Evolutionary conservation across 2,329 filamentous ascomycete genomes (phyloP).

Genomic region (Claviceps spartinae): DNA sequence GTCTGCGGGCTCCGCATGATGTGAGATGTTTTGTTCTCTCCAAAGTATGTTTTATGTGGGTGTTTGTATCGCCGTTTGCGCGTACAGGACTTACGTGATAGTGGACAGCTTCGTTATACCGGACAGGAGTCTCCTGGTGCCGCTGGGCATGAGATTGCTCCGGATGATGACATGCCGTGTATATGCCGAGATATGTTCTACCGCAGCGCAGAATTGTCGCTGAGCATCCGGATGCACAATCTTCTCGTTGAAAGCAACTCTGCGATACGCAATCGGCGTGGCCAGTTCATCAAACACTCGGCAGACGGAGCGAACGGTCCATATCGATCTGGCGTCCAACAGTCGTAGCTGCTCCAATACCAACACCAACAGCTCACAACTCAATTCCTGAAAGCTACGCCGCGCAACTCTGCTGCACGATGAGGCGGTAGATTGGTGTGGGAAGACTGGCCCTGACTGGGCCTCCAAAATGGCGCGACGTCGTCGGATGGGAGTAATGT

Average conservation of each 20-base stretch:
- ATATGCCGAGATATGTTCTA: slow-evolving; percentile 22
- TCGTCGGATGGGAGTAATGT: not conserved
- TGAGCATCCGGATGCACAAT: slow-evolving; percentile 24
- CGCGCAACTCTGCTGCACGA: not conserved
- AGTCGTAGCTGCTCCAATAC: slow-evolving; percentile 2
- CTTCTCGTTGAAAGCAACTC: slow-evolving; percentile 22
- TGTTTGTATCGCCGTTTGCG: too few species aligned
- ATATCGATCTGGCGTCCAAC: slow-evolving; percentile 14
- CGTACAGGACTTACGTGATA: slow-evolving; percentile 21
- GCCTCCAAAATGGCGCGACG: not conserved
- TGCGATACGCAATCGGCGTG: slow-evolving; percentile 29
- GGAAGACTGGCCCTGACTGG: too few species aligned
- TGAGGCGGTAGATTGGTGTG: not conserved
- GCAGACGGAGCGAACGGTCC: slow-evolving; percentile 23
- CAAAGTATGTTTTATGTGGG: too few species aligned
- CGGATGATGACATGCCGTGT: slow-evolving; percentile 28
- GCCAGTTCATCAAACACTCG: slow-evolving; percentile 24
- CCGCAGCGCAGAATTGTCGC: slow-evolving; percentile 17
- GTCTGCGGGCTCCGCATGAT: slow-evolving; percentile 15
- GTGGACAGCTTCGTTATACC: slow-evolving; percentile 23
- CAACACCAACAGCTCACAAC: slow-evolving; percentile 1
- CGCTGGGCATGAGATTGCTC: slow-evolving; percentile 25
- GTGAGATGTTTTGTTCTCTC: not conserved
- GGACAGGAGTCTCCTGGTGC: slow-evolving; percentile 22
- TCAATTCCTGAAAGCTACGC: not conserved